A percentile compares a stretch with the other conserved stretches of the same genome.
Evolutionary conservation across 768 basidiomycete species (phyloP).

Genomic region (Filobasidium wieringae): DNA sequence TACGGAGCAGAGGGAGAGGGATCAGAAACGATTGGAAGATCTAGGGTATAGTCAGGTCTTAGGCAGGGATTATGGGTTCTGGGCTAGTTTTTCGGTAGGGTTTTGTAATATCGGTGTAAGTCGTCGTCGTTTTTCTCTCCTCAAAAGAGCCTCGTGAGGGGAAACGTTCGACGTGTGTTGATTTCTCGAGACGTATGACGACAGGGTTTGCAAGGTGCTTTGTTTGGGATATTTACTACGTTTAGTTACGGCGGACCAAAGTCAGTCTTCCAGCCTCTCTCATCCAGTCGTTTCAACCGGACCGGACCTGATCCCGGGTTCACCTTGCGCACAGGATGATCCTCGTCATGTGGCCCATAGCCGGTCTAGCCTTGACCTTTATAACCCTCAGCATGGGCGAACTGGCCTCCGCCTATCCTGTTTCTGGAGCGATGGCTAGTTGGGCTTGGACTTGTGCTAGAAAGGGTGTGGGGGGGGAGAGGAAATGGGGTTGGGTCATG

Average conservation of each 20-base stretch:
- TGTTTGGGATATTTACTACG: slow-evolving; percentile 32
- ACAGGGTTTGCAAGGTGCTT: slow-evolving; percentile 23
- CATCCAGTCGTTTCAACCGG: no score
- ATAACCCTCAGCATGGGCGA: slow-evolving; percentile 32
- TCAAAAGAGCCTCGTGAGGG: neutral
- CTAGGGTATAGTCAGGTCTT: slow-evolving; percentile 35
- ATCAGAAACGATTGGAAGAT: slow-evolving; percentile 22
- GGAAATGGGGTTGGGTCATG: slow-evolving; percentile 36
- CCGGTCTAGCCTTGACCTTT: slow-evolving; percentile 21
- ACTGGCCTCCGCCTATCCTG: slow-evolving; percentile 35
- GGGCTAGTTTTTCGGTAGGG: slow-evolving; percentile 32
- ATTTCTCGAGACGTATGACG: no score
- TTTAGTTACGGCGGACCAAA: slow-evolving; percentile 34
- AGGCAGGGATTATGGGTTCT: slow-evolving; percentile 36
- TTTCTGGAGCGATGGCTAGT: slow-evolving; percentile 35
- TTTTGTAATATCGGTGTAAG: slow-evolving; percentile 33
- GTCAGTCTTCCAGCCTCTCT: slow-evolving; percentile 15
- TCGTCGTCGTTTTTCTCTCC: slow-evolving; percentile 11
- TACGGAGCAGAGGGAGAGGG: slow-evolving; percentile 6
- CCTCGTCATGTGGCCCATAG: slow-evolving; percentile 35
- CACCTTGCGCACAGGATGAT: slow-evolving; percentile 6
- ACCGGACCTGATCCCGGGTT: no score
- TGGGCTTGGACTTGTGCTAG: slow-evolving; percentile 36
- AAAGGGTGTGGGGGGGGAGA: slow-evolving; percentile 31
- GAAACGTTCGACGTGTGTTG: neutral